A percentile compares a stretch with the other conserved stretches of the same genome.
Conservation (phyloP, 805 yeast genomes). For the Candida germanica region DNA sequence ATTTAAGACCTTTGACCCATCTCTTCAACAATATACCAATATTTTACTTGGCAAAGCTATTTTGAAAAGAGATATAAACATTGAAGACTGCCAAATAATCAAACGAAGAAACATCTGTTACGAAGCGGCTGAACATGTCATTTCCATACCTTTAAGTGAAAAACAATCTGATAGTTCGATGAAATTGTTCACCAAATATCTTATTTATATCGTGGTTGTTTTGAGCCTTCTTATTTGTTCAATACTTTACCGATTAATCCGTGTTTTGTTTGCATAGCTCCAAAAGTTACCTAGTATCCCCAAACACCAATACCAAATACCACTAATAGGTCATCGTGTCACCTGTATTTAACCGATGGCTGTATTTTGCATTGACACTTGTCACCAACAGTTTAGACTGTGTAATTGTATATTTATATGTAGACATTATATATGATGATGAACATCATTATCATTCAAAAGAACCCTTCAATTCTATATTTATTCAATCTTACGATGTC, state of each 20-base stretch:
- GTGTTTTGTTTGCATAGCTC: constrained; percentile 18
- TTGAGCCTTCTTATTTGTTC: constrained; percentile 22
- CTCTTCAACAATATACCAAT: constrained; percentile 34
- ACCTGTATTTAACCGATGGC: too few species aligned
- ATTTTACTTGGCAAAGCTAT: constrained; percentile 40
- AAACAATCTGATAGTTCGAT: constrained; percentile 20
- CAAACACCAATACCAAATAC: too few species aligned
- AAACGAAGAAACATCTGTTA: constrained; percentile 36
- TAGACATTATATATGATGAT: too few species aligned
- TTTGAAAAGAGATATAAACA: constrained; percentile 29
- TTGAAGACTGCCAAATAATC: constrained; percentile 30
- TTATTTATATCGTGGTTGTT: constrained; percentile 21
- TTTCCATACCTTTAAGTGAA: constrained; percentile 39
- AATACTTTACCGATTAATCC: constrained; percentile 25
- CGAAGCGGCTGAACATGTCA: constrained; percentile 42
- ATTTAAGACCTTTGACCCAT: constrained; percentile 30
- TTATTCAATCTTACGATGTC: too few species aligned
- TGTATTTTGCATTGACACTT: too few species aligned
- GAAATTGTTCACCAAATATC: constrained; percentile 22
- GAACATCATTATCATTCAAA: too few species aligned
- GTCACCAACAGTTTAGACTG: too few species aligned
- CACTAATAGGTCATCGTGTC: too few species aligned
- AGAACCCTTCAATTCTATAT: too few species aligned
- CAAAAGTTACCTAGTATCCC: too few species aligned
- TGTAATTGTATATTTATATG: too few species aligned